Percentiles rank a stretch among this genome's conserved stretches.
These are phyloP conservation scores for Centaurea solstitialis DNA, from an alignment of 129 eudicot species.

Conservation along the genomic window DNA sequence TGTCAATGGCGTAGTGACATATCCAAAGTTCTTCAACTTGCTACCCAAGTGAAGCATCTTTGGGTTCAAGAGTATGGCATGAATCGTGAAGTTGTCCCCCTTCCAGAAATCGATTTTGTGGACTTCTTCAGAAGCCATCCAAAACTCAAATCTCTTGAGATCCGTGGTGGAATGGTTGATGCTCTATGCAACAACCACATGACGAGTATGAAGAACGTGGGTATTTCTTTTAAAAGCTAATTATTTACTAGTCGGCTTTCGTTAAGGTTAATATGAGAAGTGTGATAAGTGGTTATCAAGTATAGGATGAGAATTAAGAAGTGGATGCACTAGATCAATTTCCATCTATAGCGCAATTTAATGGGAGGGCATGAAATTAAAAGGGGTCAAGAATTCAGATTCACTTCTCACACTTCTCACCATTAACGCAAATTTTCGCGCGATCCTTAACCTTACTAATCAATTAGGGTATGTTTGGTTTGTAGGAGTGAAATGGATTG, in stretches of 20 bases:
- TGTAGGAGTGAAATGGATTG: no score
- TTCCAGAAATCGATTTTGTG: constrained; percentile 85
- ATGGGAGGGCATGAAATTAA: no score
- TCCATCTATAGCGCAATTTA: no score
- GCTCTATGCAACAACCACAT: constrained; percentile 72
- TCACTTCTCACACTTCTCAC: no score
- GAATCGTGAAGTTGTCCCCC: constrained; percentile 56
- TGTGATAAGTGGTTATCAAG: no score
- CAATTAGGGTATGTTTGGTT: no score
- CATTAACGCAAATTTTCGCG: no score
- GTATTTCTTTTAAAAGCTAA: constrained; percentile 10
- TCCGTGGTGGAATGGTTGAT: constrained; percentile 95
- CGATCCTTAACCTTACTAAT: background rate
- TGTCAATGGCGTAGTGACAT: constrained; percentile 84
- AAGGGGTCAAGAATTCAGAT: no score
- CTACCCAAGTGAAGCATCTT: constrained; percentile 60
- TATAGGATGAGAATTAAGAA: no score
- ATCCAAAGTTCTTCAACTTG: constrained; percentile 47
- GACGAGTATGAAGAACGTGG: constrained; percentile 72
- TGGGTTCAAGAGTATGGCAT: constrained; percentile 83
- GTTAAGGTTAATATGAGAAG: no score
- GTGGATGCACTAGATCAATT: no score
- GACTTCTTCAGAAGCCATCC: constrained; percentile 84
- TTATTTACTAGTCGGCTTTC: background rate
- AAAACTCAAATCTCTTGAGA: constrained; percentile 65